These are phyloP conservation scores for Plasmodium sp. DNA, from an alignment of 169 alveolate species.

Conservation along the genomic window DNA sequence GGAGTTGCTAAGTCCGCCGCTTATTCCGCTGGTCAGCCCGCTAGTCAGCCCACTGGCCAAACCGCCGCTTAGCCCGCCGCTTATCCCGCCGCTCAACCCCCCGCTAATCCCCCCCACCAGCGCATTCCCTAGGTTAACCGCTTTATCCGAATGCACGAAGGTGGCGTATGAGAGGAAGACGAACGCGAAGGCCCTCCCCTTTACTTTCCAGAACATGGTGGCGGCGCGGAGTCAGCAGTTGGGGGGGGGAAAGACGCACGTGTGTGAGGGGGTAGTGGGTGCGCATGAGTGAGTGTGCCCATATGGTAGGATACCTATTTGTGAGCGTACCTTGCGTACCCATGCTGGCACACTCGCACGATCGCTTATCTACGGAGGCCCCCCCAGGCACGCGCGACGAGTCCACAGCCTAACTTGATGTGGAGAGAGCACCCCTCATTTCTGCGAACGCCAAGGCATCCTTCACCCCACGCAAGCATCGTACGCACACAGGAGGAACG, in stretches of 20 bases:
- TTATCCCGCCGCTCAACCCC: neutral
- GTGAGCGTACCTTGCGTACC: too few species aligned
- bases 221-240: neutral
- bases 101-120: neutral
- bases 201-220: constrained; percentile 21
- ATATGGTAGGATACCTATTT: neutral
- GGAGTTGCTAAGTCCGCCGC: neutral
- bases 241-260: neutral
- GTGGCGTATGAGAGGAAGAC: neutral
- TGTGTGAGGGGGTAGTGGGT: too few species aligned
- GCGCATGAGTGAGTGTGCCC: neutral
- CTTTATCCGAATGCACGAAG: constrained; percentile 4
- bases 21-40: neutral
- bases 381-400: neutral
- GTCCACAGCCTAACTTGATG: neutral
- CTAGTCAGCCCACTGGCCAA: neutral
- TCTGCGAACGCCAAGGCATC: neutral
- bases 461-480: neutral
- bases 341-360: neutral
- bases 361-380: neutral
- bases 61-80: neutral
- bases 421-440: neutral
- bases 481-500: neutral
- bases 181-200: neutral
- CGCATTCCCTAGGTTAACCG: neutral